Base-by-base conservation (phyloP, 495 filamentous ascomycete species). In the Hyphodiscus hymeniophilus region DNA sequence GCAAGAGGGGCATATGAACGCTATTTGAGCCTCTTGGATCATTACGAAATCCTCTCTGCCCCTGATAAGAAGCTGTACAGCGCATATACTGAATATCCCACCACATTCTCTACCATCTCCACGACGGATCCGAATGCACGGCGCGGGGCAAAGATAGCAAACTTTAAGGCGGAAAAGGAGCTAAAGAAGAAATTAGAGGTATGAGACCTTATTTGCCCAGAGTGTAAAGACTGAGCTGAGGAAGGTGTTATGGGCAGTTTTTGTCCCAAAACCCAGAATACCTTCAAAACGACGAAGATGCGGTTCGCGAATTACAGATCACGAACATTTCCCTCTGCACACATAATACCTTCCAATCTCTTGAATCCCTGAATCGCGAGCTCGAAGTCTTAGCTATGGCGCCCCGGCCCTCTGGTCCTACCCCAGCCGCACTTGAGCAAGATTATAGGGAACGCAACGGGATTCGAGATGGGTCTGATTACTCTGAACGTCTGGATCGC, bases 101-200 rank as follows among this genome's bases (percentile, higher is more conserved):
- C 72, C 3, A 61, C 70, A 0, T 96, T 94, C 60, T 82, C 82
- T 21, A 76, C 85, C 16, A 77, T 81, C 20, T 73, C 79, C 3
- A 70, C 75, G 18, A 72, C 71, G 2, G 90, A 97, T 67, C 77
- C 87, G 1, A 75, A 81, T 28, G 73, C 76, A 21, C 73, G 88
- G 21, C 74, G 92, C 57, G 80, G 85, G 45, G 76, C 80, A 28
- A 98, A 98, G 61, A 92, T 98, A 48, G 75, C 77, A 23, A 79
- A 87, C 50, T 96, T 90, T 64, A 81, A 79, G 60, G 72, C 82
- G 46, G 94, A 96, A 56, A 95, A 92, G 53, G 84, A 87, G 42
- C 65, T 98, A 33, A 92, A 91, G 60, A 67, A 76, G 52, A 89
- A 85, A 63, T 71, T 98, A 16, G 84, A 89, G 73, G 84, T 84